Percentiles rank a stretch among this genome's conserved stretches.
These are phyloP conservation scores for Akanthomyces lecanii DNA, from an alignment of 2,329 filamentous ascomycete genomes.

Conservation along the genomic window DNA sequence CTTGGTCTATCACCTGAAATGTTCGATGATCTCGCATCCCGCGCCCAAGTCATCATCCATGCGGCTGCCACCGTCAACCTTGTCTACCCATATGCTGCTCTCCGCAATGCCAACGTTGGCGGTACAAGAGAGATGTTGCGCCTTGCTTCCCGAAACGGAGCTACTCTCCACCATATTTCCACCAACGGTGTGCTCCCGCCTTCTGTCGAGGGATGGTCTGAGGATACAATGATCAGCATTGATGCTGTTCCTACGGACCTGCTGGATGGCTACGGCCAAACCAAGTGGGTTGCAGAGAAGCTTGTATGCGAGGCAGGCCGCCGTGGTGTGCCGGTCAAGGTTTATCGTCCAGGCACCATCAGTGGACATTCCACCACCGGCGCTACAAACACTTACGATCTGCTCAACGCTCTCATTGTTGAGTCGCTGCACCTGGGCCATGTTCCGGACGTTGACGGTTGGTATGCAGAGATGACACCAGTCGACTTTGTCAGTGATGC, in stretches of 20 bases:
- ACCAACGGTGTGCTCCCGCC: constrained; percentile 76
- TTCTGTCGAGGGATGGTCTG: constrained; percentile 65
- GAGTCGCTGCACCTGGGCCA: constrained; percentile 71
- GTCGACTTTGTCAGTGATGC: constrained; percentile 76
- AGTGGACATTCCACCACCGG: constrained; percentile 72
- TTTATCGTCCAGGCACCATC: constrained; percentile 72
- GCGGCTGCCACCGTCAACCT: constrained; percentile 75
- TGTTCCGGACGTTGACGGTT: constrained; percentile 66
- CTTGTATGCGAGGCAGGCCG: constrained; percentile 65
- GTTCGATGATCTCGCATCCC: constrained; percentile 61
- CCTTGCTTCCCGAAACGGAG: constrained; percentile 61
- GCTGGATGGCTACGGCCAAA: constrained; percentile 71
- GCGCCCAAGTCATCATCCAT: constrained; percentile 71
- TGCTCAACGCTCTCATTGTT: constrained; percentile 70
- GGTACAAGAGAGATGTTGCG: constrained; percentile 74
- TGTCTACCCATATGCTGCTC: constrained; percentile 74
- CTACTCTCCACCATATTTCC: constrained; percentile 73
- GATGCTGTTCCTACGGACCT: constrained; percentile 66
- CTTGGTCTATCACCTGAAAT: constrained; percentile 63
- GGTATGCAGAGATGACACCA: constrained; percentile 80
- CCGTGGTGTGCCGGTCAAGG: constrained; percentile 65
- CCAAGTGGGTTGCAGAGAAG: constrained; percentile 77
- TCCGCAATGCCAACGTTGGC: constrained; percentile 71
- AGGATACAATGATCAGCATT: constrained; percentile 62
- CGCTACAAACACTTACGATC: constrained; percentile 73